phyloP scores from a whole-genome alignment of 75 land plant species.

The Picea glauca region DNA sequence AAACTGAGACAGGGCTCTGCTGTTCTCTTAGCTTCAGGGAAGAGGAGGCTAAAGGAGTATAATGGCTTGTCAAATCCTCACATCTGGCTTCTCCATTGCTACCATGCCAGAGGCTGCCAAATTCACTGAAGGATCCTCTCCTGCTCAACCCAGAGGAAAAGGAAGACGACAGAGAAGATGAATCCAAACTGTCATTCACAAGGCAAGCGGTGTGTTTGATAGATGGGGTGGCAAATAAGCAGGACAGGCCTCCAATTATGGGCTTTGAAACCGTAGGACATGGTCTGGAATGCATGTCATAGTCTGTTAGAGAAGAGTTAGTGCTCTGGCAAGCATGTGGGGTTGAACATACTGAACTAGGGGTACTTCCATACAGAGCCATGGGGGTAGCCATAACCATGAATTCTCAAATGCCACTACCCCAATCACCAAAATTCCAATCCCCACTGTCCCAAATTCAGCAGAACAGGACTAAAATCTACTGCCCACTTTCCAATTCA shows the following conservation, averaged over 20 bases:
- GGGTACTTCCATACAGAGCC: constrained; percentile 4
- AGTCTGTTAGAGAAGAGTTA: not conserved
- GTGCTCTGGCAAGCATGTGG: constrained; percentile 22
- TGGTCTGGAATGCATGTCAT: constrained; percentile 15
- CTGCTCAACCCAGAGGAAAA: constrained; percentile 21
- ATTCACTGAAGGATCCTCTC: constrained; percentile 23
- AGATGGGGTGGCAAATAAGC: constrained; percentile 39
- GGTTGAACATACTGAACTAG: constrained; percentile 2
- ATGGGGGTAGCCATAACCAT: constrained; percentile 5
- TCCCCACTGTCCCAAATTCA: not conserved
- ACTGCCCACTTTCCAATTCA: too few relatives aligned
- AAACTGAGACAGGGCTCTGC: constrained; percentile 69
- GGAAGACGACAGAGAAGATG: not conserved
- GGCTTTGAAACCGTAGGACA: constrained; percentile 34
- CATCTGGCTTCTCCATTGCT: constrained; percentile 22
- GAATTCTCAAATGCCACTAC: not conserved
- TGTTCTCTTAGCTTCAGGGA: constrained; percentile 51
- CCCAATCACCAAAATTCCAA: not conserved
- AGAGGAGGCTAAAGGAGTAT: constrained; percentile 13
- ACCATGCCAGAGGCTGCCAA: constrained; percentile 21
- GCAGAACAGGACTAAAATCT: not conserved
- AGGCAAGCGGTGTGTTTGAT: constrained; percentile 13
- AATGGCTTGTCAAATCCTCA: constrained; percentile 17
- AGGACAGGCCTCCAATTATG: constrained; percentile 51
- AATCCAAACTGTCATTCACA: constrained; percentile 2